Conservation (phyloP, 768 basidiomycete species). For the Phanerodontia chrysosporium region DNA sequence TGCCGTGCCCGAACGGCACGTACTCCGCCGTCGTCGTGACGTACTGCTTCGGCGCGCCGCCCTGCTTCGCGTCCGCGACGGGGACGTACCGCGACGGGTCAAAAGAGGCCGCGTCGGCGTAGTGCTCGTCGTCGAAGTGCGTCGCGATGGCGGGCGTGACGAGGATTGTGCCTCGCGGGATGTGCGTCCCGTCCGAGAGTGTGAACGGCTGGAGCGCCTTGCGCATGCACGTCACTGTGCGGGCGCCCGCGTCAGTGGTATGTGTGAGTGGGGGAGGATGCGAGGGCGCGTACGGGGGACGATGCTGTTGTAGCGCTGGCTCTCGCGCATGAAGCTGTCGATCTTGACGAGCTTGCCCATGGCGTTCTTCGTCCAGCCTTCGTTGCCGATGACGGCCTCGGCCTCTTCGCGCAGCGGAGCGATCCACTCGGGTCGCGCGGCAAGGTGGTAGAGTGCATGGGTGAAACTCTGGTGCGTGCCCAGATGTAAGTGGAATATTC, state of each 20-base stretch:
- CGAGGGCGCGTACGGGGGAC: constrained; percentile 17
- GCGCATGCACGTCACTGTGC: constrained; percentile 13
- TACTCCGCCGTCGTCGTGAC: constrained; percentile 2
- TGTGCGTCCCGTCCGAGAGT: constrained; percentile 30
- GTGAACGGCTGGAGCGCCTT: constrained; percentile 28
- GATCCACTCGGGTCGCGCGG: constrained; percentile 24
- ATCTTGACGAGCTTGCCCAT: constrained; percentile 28
- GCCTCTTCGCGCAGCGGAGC: constrained; percentile 28
- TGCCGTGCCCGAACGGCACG: constrained; percentile 6
- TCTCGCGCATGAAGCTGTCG: constrained; percentile 34
- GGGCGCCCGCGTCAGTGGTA: constrained; percentile 18
- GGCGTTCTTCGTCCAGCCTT: constrained; percentile 26
- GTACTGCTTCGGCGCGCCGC: not conserved
- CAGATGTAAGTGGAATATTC: too few relatives aligned
- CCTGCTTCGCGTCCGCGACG: not conserved
- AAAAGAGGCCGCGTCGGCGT: constrained; percentile 25
- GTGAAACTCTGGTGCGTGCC: constrained; percentile 16
- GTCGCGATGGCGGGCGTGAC: constrained; percentile 13
- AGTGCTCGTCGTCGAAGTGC: constrained; percentile 22
- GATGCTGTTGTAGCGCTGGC: constrained; percentile 21
- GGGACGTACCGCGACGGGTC: constrained; percentile 43
- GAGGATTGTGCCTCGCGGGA: constrained; percentile 23
- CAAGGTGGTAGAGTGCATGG: constrained; percentile 26
- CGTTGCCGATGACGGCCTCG: constrained; percentile 19
- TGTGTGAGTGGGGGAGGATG: not conserved